These are phyloP conservation scores for Coniochaeta hoffmannii DNA, from an alignment of 2,329 filamentous ascomycete genomes.

Conservation along the genomic window DNA sequence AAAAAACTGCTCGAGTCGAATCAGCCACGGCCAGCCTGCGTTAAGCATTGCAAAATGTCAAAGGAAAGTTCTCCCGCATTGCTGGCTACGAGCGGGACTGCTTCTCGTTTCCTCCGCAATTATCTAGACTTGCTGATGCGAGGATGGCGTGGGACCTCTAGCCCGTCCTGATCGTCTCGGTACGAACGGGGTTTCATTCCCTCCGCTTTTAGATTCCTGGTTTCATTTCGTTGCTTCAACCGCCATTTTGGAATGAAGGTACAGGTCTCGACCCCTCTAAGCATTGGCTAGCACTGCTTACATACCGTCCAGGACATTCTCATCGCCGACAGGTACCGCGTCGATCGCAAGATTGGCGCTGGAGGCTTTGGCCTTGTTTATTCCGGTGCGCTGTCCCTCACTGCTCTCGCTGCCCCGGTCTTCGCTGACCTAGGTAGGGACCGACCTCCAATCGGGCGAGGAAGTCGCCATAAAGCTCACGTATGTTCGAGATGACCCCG, in stretches of 20 bases:
- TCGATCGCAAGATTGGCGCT: slow-evolving; percentile 9
- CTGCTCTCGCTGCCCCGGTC: background rate
- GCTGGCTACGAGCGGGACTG: too few relatives aligned
- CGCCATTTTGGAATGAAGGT: background rate
- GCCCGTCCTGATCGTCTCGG: too few relatives aligned
- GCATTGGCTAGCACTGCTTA: background rate
- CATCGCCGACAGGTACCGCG: slow-evolving; percentile 8
- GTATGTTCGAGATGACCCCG: slow-evolving; percentile 85
- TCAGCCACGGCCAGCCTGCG: background rate
- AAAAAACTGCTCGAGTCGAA: too few relatives aligned
- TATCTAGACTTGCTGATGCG: too few relatives aligned
- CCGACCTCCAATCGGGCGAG: slow-evolving; percentile 97
- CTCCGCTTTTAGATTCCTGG: background rate
- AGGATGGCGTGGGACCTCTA: too few relatives aligned
- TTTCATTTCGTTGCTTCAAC: background rate
- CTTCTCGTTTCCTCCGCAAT: too few relatives aligned
- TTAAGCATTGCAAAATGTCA: too few relatives aligned
- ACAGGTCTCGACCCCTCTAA: background rate
- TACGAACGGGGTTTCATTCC: too few relatives aligned
- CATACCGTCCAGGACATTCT: slow-evolving; percentile 9
- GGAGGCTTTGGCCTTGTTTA: slow-evolving; percentile 11
- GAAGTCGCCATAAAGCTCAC: slow-evolving; percentile 99
- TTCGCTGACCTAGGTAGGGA: slow-evolving; percentile 45
- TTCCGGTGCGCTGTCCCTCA: slow-evolving; percentile 5
- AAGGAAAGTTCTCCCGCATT: too few relatives aligned